phyloP scores from a whole-genome alignment of 345 rosid species.

The Litchi chinensis region DNA sequence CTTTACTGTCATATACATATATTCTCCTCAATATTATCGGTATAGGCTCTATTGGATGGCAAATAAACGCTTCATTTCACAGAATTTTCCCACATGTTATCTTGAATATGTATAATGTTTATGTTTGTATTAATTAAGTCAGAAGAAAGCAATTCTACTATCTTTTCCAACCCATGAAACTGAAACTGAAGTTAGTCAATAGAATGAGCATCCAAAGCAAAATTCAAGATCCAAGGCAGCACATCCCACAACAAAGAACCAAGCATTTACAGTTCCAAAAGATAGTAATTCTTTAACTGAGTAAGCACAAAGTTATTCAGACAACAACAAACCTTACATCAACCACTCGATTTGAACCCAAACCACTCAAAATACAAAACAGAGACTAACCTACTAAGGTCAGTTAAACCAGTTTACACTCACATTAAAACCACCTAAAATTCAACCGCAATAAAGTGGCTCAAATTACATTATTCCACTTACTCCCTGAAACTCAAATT shows the following conservation, averaged over 20 bases:
- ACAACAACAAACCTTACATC: background rate
- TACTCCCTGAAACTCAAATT: too few relatives aligned
- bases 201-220: background rate
- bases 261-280: background rate
- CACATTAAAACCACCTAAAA: background rate
- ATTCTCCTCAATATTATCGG: too few relatives aligned
- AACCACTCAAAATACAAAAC: background rate
- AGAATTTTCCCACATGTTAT: too few relatives aligned
- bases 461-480: background rate
- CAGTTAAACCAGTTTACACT: background rate
- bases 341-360: background rate
- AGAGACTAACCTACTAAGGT: background rate
- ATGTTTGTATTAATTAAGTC: too few relatives aligned
- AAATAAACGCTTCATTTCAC: too few relatives aligned
- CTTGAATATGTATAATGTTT: too few relatives aligned
- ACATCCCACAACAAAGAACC: background rate
- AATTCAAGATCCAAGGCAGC: slow-evolving; percentile 13
- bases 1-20: too few relatives aligned
- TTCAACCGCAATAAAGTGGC: background rate
- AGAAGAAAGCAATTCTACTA: background rate
- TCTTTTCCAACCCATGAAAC: slow-evolving; percentile 10
- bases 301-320: background rate
- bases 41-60: too few relatives aligned
- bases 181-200: background rate
- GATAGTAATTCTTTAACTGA: background rate